These are phyloP conservation scores for Bryum argenteum DNA, from an alignment of 225 moss, liverwort and hornwort species.

Conservation along the genomic window DNA sequence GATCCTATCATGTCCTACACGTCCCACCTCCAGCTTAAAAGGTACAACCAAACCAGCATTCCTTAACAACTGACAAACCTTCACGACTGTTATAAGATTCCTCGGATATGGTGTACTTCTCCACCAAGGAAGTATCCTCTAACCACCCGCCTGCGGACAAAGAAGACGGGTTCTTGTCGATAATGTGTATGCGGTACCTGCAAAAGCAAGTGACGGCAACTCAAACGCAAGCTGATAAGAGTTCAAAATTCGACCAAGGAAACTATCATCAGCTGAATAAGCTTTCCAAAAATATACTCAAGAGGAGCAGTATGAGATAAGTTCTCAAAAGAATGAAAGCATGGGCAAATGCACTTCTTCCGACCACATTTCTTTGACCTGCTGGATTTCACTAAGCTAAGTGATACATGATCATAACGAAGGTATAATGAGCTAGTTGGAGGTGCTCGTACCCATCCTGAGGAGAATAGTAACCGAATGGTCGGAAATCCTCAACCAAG, in stretches of 20 bases:
- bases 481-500: constrained; percentile 71
- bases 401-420: too few relatives aligned
- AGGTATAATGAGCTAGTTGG: too few relatives aligned
- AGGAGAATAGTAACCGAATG: constrained; percentile 92
- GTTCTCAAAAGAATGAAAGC: neutral
- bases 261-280: too few relatives aligned
- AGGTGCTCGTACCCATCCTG: constrained; percentile 69
- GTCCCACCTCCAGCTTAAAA: neutral
- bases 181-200: constrained; percentile 85
- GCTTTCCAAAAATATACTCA: neutral
- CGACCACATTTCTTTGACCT: neutral
- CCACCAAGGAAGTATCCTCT: constrained; percentile 91
- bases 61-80: constrained; percentile 47
- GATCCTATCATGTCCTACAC: neutral
- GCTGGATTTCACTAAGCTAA: neutral
- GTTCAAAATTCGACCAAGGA: neutral
- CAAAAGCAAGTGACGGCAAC: constrained; percentile 15
- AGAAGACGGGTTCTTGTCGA: constrained; percentile 87
- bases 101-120: constrained; percentile 91
- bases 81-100: constrained; percentile 86
- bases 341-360: neutral
- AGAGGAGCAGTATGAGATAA: neutral
- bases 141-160: constrained; percentile 96
- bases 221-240: neutral
- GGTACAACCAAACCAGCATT: neutral